A percentile compares a stretch with the other conserved stretches of the same genome.
Evolutionary conservation across 2,329 filamentous ascomycete genomes (phyloP).

Genomic region (Phaeoacremonium minimum): DNA sequence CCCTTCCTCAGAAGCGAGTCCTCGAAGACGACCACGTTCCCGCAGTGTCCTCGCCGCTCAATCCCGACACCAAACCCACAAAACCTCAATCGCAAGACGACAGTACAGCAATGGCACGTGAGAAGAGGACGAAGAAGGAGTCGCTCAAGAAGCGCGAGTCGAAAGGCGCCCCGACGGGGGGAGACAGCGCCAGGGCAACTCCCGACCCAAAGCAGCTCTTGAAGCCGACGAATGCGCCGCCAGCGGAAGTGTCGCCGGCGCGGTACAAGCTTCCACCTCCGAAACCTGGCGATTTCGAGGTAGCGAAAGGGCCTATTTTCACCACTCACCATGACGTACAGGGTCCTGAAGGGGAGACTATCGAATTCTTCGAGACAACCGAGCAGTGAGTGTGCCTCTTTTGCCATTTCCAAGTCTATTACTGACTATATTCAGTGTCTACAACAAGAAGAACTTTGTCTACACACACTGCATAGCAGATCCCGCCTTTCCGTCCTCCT

Average conservation of each 20-base stretch:
- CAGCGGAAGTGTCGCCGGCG: conserved; percentile 45
- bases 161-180: conserved; percentile 40
- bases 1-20: conserved; percentile 60
- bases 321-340: conserved; percentile 50
- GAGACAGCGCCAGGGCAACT: conserved; percentile 49
- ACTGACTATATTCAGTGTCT: conserved; percentile 35
- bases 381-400: conserved; percentile 50
- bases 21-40: conserved; percentile 69
- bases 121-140: conserved; percentile 60
- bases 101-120: conserved; percentile 32
- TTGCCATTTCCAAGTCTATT: neutral
- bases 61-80: conserved; percentile 50
- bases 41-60: conserved; percentile 69
- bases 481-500: conserved; percentile 76
- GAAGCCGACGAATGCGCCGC: conserved; percentile 23
- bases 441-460: conserved; percentile 71
- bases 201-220: conserved; percentile 48
- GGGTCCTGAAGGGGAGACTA: conserved; percentile 41
- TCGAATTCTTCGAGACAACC: conserved; percentile 59
- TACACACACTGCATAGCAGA: conserved; percentile 91
- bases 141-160: conserved; percentile 65
- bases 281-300: conserved; percentile 57
- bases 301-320: conserved; percentile 52
- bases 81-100: conserved; percentile 29
- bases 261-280: conserved; percentile 63